These are phyloP conservation scores for Fusarium falciforme DNA, from an alignment of 2,329 filamentous ascomycete genomes.

Conservation along the genomic window DNA sequence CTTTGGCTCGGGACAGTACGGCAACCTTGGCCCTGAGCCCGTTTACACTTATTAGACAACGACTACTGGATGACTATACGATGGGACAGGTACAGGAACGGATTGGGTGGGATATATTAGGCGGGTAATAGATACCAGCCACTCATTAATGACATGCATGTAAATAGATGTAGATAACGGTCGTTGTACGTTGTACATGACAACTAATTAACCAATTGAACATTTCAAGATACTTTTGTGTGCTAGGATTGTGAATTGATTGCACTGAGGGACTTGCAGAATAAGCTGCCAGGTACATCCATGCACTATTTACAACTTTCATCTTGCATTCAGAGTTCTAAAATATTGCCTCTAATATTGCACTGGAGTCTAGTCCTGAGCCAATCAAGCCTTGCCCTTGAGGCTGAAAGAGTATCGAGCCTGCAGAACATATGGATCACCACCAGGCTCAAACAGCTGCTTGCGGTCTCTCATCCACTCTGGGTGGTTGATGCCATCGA, in stretches of 20 bases:
- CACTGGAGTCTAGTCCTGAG: background rate
- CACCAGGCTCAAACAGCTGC: constrained; percentile 70
- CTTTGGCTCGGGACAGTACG: constrained; percentile 29
- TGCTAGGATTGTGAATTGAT: background rate
- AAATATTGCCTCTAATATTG: background rate
- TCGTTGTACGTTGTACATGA: background rate
- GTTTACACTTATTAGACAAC: constrained; percentile 30
- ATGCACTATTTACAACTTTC: background rate
- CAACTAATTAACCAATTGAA: background rate
- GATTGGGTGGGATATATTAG: background rate
- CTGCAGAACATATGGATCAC: constrained; percentile 70
- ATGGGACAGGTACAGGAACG: background rate
- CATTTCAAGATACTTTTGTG: background rate
- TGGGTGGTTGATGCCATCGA: constrained; percentile 92
- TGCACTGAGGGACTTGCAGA: background rate
- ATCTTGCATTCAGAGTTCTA: background rate
- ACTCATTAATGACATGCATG: background rate
- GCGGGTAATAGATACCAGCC: background rate
- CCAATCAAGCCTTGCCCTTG: constrained; percentile 44
- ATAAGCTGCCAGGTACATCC: background rate
- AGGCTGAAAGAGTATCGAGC: constrained; percentile 71
- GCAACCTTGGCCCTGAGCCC: constrained; percentile 23
- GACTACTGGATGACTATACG: background rate
- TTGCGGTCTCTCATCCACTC: constrained; percentile 79
- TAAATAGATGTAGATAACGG: background rate